A percentile compares a stretch with the other conserved stretches of the same genome.
These are phyloP conservation scores for Fraxinus velutina DNA, from an alignment of 305 asterid genomes.

Conservation along the genomic window DNA sequence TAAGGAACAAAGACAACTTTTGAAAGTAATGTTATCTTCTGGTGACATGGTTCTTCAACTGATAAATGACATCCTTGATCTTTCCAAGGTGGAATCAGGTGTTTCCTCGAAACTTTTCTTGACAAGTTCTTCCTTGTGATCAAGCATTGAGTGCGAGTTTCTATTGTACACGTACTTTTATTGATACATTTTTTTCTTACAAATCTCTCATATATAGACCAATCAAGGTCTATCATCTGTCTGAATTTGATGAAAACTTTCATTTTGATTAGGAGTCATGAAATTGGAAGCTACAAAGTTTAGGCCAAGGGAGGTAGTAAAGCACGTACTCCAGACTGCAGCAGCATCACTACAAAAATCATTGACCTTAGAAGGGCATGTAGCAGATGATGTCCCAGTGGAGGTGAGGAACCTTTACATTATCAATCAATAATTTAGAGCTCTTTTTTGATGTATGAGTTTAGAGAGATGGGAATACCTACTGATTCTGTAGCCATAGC, in stretches of 20 bases:
- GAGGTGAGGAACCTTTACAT: constrained; percentile 48
- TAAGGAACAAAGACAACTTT: constrained; percentile 69
- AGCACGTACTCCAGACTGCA: constrained; percentile 87
- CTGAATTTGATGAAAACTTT: background rate
- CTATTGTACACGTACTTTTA: background rate
- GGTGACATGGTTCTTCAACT: constrained; percentile 86
- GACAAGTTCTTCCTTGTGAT: background rate
- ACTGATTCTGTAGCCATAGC: background rate
- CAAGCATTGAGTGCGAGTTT: background rate
- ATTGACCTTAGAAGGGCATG: constrained; percentile 71
- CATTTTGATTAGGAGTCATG: constrained; percentile 62
- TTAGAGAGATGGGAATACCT: background rate
- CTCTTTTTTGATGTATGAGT: background rate
- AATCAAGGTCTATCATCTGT: background rate
- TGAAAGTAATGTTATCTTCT: constrained; percentile 78
- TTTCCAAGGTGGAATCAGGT: constrained; percentile 97
- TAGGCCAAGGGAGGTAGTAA: constrained; percentile 88
- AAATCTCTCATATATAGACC: background rate
- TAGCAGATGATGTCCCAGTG: constrained; percentile 80
- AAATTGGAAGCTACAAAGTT: constrained; percentile 85
- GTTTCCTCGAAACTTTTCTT: constrained; percentile 3
- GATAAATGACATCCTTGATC: constrained; percentile 87
- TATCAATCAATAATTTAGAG: background rate
- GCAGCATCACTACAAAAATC: constrained; percentile 81
- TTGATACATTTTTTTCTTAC: background rate